Base-by-base conservation (phyloP, 2,329 filamentous ascomycete genomes). In the Epichloe sibirici region DNA sequence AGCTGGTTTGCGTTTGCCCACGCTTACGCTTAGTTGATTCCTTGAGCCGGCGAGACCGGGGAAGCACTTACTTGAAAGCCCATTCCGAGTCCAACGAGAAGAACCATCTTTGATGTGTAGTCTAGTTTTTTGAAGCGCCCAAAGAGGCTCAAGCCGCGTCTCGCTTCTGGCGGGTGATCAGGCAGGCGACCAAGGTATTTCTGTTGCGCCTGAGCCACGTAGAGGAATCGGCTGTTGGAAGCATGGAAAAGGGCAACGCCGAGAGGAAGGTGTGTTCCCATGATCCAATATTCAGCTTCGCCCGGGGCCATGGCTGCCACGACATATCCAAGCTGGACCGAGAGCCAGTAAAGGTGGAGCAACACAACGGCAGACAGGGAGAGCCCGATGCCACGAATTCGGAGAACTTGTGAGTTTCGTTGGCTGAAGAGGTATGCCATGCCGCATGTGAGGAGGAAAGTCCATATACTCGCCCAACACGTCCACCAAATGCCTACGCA, bases 211-310 rank as follows among this genome's bases (percentile, higher is more conserved):
- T 71, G 73, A 50, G 79, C 78, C 48, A 82, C 67, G 54, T 81
- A 68, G 21, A 82, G 72, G 52, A 84, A 78, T 49, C 78, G 76
- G 55, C 69, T 74, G 62, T 83, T 82, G 53, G 78, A 78, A 31
- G 78, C 81, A 58, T 85, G 81, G 61, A 85, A 85, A 2, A 85
- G 68, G 15, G 79, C 81, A 49, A 85, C 79, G 35, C 82, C 81
- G 47, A 80, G 74, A 5, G 82, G 82, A 6, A 85, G 67, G 61
- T 78, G 81, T 45, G 79, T 74, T 48, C 77, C 75, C 82, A 85
- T 85, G 61, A 82, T 71, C 76, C 79, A 85, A 61, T 74, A 85
- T 62, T 83, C 76, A 9, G 71, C 69, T 11, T 74, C 67, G 48
- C 74, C 75, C 0, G 79, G 74, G 28, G 66, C 61, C 2, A 69